Base-by-base conservation (phyloP, 106 monocot genomes). In the Dioscorea zingiberensis region DNA sequence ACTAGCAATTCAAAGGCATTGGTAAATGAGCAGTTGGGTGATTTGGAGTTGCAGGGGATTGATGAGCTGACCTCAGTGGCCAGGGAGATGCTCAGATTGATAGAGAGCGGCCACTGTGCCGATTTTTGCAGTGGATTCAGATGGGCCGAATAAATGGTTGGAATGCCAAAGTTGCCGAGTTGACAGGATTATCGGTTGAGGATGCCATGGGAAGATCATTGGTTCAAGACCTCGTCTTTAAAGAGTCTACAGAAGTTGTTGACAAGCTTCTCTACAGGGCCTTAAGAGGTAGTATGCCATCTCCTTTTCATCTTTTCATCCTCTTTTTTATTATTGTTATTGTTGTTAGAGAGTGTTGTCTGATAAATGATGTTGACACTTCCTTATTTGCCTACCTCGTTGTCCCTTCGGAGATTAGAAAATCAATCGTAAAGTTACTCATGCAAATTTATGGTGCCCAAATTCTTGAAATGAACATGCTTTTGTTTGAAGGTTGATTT, bases 61-160 rank as follows among this genome's bases (percentile, higher is more conserved):
- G 79, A 87, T 83, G 94, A 95, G 78, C 77, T 95, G 32, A 91
- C 87, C 63, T 87, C 91, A 0, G 90, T 91, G 53, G 87, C 94
- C 0, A 91, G 87, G 63, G 91, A 95, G 83, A 91, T 95, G 94
- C 91, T 91, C 25, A 77, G 94, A 82, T 73, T 95, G 76, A 91
- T 95, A 25, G 94, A 91, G 85, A 95, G n/a, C 94, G 8, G 94
- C 94, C 9, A 91, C 79, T 30, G 94, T 69, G 18, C 94, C 94
- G 0, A 87, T 95, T 14, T 95, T 95, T 80, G 90, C 91, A 0
- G 91, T 95, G 48, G 94, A 91, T 72, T 61, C 69, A 8, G 78
- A 85, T 54, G 91, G 91, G 18, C n/a, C 48, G 44, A 8, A 87
- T 95, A 47, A 95, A 95, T 77, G 94, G 94, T 22, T 95, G 94